Evolutionary conservation across 768 basidiomycete species (phyloP), one percentile per base, ranked within the genome.

Genomic region (Nidularia pulvinata): DNA sequence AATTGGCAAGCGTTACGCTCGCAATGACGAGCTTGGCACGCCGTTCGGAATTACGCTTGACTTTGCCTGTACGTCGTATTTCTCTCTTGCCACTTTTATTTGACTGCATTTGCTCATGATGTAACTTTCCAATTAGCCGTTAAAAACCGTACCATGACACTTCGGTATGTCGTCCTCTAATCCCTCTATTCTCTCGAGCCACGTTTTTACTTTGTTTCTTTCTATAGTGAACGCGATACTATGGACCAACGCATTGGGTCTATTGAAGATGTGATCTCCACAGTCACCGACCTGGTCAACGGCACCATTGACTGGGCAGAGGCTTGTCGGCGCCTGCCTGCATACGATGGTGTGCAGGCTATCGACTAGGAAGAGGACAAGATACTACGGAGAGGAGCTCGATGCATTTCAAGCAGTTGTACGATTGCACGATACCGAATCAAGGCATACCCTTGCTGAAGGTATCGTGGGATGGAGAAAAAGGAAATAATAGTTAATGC

Each of bases 1-100:
- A 6, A 98, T 98, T 65, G 97, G 97, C 42, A 95, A 92, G 74
- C 93, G 96, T 11, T 98, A 98, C 72, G 86, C 97, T 10, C 85
- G 97, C 54, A 99, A 98, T 72, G 97, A 99, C 72, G 97, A 98
- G 73, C 82, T 99, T 45, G 97, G 97, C 58, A 98, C 97, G 33
- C 97, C 97, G 1, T 99, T 89, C 70, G 97, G 96, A 48, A 80
- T 96, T 54, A 99, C 97, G 1, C 80, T 98, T 52, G 96, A 98
- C 71, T 98, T 98, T 73, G 97, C 95, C 49, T 80, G 78, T 78
- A 69, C 65, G 76, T 30, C 46, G 25, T 30, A 30, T 30, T 30
- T 30, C 25, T 30, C 25, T 30, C 25, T 30, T 30, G 2, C 25
- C 25, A 30, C 25, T 30, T 30, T 30, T 3, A 1, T 30, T 30